phyloP scores from a whole-genome alignment of 2,329 filamentous ascomycete genomes.

The Apiospora koreana region DNA sequence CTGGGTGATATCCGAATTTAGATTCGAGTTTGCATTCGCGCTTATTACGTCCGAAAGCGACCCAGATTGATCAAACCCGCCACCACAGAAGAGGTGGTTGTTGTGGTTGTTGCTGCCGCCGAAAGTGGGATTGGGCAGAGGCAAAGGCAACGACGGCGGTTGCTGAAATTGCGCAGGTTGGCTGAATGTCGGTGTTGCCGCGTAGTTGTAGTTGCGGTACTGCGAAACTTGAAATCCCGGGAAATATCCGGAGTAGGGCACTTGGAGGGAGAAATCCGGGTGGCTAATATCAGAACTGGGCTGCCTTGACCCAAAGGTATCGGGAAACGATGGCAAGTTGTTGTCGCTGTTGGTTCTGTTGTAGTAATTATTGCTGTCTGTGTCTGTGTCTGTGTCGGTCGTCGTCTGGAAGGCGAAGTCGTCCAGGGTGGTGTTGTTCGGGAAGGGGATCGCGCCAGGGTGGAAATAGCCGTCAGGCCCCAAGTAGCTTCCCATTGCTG shows the following conservation, averaged over 20 bases:
- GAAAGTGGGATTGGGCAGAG: background rate
- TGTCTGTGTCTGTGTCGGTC: background rate
- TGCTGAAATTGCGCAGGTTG: background rate
- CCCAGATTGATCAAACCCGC: background rate
- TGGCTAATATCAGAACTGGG: background rate
- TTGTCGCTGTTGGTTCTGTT: background rate
- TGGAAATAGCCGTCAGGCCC: background rate
- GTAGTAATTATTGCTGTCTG: background rate
- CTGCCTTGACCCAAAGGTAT: background rate
- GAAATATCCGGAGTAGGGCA: background rate
- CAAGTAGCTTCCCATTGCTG: conserved; percentile 6
- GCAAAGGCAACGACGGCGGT: background rate
- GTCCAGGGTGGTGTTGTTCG: background rate
- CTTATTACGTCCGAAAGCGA: background rate
- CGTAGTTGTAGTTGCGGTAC: background rate
- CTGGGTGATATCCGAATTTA: background rate
- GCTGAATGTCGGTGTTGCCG: background rate
- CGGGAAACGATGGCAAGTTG: background rate
- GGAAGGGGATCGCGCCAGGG: background rate
- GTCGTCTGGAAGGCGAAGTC: background rate
- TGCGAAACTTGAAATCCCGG: background rate
- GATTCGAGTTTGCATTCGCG: background rate
- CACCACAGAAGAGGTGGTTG: background rate
- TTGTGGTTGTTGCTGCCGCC: background rate
- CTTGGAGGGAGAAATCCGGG: background rate